A percentile compares a stretch with the other conserved stretches of the same genome.
Evolutionary conservation across 805 yeast species (phyloP).

Genomic region (Zygosaccharomyces kombuchaensis): DNA sequence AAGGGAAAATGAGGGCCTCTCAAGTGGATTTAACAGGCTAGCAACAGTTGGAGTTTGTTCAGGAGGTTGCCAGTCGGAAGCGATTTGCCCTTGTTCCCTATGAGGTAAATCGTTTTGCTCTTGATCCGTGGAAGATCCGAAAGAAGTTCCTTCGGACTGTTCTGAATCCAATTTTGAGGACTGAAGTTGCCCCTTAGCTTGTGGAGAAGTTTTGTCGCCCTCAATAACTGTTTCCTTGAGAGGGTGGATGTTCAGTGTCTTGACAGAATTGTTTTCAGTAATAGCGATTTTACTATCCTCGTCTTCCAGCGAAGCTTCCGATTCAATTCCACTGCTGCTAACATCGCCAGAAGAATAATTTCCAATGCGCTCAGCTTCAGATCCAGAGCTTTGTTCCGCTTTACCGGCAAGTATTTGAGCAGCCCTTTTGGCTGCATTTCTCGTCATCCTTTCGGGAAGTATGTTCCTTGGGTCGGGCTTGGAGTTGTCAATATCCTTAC

Average conservation of each 20-base stretch:
- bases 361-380: constrained; percentile 4
- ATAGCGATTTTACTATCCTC: constrained; percentile 15
- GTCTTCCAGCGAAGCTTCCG: constrained; percentile 15
- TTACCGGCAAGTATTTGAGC: constrained; percentile 25
- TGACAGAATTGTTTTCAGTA: constrained; percentile 16
- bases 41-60: not conserved
- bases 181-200: not conserved
- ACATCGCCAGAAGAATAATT: constrained; percentile 14
- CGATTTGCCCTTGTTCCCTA: not conserved
- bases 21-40: not conserved
- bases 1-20: not conserved
- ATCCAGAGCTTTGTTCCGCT: constrained; percentile 6
- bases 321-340: constrained; percentile 17
- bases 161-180: constrained; percentile 1
- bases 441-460: constrained; percentile 26
- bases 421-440: constrained; percentile 32
- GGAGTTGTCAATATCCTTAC: constrained; percentile 32
- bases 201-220: not conserved
- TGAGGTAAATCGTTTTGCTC: not conserved
- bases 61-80: not conserved
- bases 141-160: constrained; percentile 2
- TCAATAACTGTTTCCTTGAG: constrained; percentile 16
- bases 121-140: constrained; percentile 2
- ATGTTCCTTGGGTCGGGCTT: constrained; percentile 31
- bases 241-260: constrained; percentile 22